Percentiles rank a stretch among this genome's conserved stretches.
Conservation (phyloP, 768 basidiomycete genomes). For the Phlegmacium glaucopus region DNA sequence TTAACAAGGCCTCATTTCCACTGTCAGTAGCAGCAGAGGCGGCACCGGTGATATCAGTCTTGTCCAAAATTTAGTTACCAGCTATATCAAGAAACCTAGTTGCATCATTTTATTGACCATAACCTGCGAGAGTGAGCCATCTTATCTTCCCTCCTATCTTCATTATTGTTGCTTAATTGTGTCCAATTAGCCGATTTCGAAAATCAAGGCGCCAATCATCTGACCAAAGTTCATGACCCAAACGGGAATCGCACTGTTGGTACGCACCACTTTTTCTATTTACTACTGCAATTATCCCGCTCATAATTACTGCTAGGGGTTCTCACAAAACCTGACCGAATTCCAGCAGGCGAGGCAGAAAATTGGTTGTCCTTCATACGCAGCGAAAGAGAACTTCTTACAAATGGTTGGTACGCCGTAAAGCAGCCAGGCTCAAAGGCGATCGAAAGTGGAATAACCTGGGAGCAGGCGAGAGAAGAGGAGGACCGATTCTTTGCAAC, state of each 20-base stretch:
- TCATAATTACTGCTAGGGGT: slow-evolving; percentile 43
- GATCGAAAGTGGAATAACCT: slow-evolving; percentile 50
- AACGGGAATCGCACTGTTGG: slow-evolving; percentile 69
- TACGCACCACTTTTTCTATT: slow-evolving; percentile 21
- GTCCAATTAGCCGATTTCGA: slow-evolving; percentile 64
- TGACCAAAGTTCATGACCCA: slow-evolving; percentile 59
- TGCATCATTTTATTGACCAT: slow-evolving; percentile 63
- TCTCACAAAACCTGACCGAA: slow-evolving; percentile 52
- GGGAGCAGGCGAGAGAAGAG: slow-evolving; percentile 52
- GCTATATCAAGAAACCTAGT: slow-evolving; percentile 59
- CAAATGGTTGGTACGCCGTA: slow-evolving; percentile 61
- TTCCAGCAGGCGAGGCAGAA: slow-evolving; percentile 46
- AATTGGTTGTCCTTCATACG: slow-evolving; percentile 56
- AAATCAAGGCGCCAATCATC: slow-evolving; percentile 68
- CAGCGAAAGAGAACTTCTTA: slow-evolving; percentile 47
- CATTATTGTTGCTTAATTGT: neutral
- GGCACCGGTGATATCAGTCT: slow-evolving; percentile 56
- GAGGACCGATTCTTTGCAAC: slow-evolving; percentile 58
- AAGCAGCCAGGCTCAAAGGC: slow-evolving; percentile 52
- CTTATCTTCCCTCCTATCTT: neutral
- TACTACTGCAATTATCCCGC: neutral
- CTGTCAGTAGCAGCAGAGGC: slow-evolving; percentile 41
- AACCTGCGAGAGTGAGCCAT: slow-evolving; percentile 55
- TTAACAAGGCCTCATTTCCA: slow-evolving; percentile 54
- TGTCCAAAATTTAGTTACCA: slow-evolving; percentile 51